Evolutionary conservation across 208 protist species (phyloP), one percentile per base, ranked within the genome.

Genomic region (Paratrypanosoma confusum): DNA sequence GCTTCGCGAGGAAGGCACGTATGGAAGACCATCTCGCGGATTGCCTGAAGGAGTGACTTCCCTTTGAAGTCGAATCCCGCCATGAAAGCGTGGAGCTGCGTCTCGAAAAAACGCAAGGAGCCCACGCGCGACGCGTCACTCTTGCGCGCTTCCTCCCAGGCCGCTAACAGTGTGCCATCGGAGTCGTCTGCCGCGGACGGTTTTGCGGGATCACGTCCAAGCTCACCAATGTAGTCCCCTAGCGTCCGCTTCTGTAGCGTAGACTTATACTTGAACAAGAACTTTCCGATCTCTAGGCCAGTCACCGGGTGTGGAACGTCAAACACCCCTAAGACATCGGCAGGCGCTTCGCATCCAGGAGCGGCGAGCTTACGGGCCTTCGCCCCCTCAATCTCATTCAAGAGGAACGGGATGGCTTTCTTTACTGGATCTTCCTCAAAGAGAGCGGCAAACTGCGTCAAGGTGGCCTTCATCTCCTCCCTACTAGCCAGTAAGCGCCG

Each of bases 1-100:
- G 84, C 81, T 69, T 96, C 90, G 11, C 90, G 86, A 7, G 90
- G 90, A 49, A 96, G 64, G 39, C 68, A 81, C 23, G 91, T 61
- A 25, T 54, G 49, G 50, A 78, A 92, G 7, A 89, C 77, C 57
- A 90, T 81, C 44, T 89, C 72, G 25, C 88, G 81, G 55, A 93
- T 85, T 13, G 77, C 65, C 6, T 57, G 53, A 4, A 92, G 51
- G 11, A 95, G 72, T 10, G 69, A 57, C 43, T 81, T 89, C 33
- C 74, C 71, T 23, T 38, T 39, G 29, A 90, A 95, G 36, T 84
- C 40, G 52, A 93, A 90, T 52, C 79, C 55, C 8, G 64, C 33
- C 24, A 91, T 71, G 60, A 91, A 95, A 8, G 79, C 83, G 17
- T 45, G 39, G 13, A 91, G 57, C 54, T 87, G 79, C 31, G 65